phyloP scores from a whole-genome alignment of 805 yeast species.

The Kuraishia hungarica region DNA sequence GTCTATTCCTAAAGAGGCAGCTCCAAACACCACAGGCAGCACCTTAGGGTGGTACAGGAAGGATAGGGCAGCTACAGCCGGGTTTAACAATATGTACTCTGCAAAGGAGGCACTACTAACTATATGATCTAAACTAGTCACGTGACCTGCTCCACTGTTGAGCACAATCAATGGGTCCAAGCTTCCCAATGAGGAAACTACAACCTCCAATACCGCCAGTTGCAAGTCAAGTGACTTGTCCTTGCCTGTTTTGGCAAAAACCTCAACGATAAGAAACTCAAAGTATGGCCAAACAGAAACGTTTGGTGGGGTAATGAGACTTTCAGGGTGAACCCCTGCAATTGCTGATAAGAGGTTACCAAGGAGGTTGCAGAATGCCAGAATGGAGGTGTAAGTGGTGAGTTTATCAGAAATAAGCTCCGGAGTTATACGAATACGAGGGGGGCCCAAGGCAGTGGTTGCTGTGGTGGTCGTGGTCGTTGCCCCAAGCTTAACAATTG shows the following conservation, averaged over 20 bases:
- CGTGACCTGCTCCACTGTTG: constrained; percentile 38
- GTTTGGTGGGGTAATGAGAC: constrained; percentile 38
- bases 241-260: constrained; percentile 47
- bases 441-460: background rate
- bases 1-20: constrained; percentile 56
- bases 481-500: too few relatives aligned
- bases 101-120: constrained; percentile 35
- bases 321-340: constrained; percentile 15
- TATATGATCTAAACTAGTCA: constrained; percentile 37
- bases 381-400: constrained; percentile 42
- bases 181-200: constrained; percentile 37
- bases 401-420: constrained; percentile 38
- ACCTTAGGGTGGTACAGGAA: constrained; percentile 53
- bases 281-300: constrained; percentile 58
- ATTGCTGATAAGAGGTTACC: constrained; percentile 23
- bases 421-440: constrained; percentile 15
- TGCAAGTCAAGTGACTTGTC: constrained; percentile 46
- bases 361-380: constrained; percentile 55
- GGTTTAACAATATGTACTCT: constrained; percentile 53
- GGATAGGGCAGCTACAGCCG: constrained; percentile 58
- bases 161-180: constrained; percentile 44
- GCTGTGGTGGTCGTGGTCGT: too few relatives aligned
- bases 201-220: constrained; percentile 39
- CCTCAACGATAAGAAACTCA: constrained; percentile 60
- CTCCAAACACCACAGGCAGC: constrained; percentile 44